phyloP scores from a whole-genome alignment of 768 basidiomycete genomes.

The Termitomyces sp. region DNA sequence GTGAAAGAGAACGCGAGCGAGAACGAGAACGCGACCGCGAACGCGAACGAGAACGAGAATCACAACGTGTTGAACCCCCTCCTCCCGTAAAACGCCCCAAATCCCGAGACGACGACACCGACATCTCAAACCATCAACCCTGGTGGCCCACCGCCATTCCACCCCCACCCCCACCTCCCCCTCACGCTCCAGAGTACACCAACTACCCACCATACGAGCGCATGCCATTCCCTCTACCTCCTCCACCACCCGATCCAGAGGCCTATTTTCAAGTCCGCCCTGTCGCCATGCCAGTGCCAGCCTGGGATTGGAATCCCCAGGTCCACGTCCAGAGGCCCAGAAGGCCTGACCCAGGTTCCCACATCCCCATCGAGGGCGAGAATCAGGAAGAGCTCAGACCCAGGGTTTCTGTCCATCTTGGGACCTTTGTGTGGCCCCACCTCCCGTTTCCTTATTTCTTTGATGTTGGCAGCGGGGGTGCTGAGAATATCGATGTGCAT shows the following conservation, averaged over 20 bases:
- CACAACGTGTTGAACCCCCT: not conserved
- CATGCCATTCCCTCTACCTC: not conserved
- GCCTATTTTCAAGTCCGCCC: not conserved
- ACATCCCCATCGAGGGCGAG: not conserved
- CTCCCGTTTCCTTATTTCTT: constrained; percentile 57
- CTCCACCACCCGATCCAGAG: not conserved
- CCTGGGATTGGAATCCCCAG: constrained; percentile 3
- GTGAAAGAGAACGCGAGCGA: constrained; percentile 11
- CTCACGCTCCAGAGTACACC: not conserved
- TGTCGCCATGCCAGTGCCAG: not conserved
- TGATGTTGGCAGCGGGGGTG: constrained; percentile 18
- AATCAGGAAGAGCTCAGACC: constrained; percentile 21
- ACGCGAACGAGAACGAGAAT: not conserved
- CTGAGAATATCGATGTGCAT: constrained; percentile 7
- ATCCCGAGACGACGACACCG: not conserved
- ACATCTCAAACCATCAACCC: not conserved
- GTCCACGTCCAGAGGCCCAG: not conserved
- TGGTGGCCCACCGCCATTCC: not conserved
- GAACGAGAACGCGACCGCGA: constrained; percentile 11
- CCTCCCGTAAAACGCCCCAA: not conserved
- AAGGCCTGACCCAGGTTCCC: too few species aligned
- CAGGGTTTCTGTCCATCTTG: constrained; percentile 35
- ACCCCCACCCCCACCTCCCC: not conserved
- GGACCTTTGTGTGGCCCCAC: constrained; percentile 52
- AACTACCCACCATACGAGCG: not conserved